Base-by-base conservation (phyloP, 768 basidiomycete genomes). In the Xerocomus brunneocitrinus region DNA sequence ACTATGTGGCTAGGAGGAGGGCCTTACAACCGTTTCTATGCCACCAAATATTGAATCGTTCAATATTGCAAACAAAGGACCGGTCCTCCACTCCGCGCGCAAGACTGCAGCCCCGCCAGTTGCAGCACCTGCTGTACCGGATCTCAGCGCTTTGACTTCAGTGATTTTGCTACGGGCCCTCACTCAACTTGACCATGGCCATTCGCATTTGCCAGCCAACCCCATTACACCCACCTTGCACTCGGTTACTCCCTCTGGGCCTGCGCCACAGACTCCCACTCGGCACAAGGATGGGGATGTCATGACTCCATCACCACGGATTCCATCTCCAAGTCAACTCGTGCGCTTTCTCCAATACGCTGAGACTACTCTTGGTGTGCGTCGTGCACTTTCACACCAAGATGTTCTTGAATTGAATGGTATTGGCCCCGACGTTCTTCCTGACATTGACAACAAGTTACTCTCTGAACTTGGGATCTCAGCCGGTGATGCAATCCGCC, bases 251-350 rank as follows among this genome's bases (percentile, higher is more conserved):
- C 31, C 31, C 8, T 7, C 10, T 7, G 8, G 31, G 16, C 42
- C 25, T 43, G 13, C 25, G 30, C 25, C 42, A 27, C 25, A 43
- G 42, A 25, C 42, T 28, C n/a, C 32, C 10, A 31, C 22, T 22
- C 22, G 7, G 31, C 13, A 24, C 1, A 24, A 9, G 3, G 22
- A 7, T 38, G 6, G 10, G 2, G 19, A 8, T 12, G 25, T 4
- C 47, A 13, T 10, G 4, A 2, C 24, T 9, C 22, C 6, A n/a
- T 45, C 16, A 30, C 55, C 42, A 28, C 46, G 24, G 27, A 5
- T 49, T 27, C 52, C n/a, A 5, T 52, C 48, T 31, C 50, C 47
- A 4, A 25, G 43, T 6, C 36, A 57, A 7, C 53, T 60, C 10
- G 13, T 3, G 4, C 5, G 4, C 4, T 43, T 14, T 43, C 25